Evolutionary conservation across 2,329 filamentous ascomycete species (phyloP), one percentile per base, ranked within the genome.

Genomic region (Penicillium corylophilum): DNA sequence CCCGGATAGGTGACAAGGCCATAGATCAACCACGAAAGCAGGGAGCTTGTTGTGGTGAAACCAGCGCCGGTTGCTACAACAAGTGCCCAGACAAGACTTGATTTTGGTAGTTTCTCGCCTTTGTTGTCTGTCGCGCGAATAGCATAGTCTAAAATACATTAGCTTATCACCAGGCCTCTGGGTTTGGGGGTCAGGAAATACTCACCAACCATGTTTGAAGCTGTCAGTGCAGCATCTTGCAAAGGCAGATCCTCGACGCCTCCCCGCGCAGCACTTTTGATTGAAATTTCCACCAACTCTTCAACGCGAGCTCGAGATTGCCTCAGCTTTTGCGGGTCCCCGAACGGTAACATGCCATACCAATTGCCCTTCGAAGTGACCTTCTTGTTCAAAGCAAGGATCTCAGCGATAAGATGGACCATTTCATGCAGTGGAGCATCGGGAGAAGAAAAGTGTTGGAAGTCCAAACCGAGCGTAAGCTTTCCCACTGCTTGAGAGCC

Each of bases 21-120:
- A 61, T 83, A 84, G 35, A 84, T 62, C 1, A 81, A 70, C 82
- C 82, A 85, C 0, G 80, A 82, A 2, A 85, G 71, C 3, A 85
- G 74, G 0, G 80, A 80, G 3, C 77, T 79, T 0, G 80, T 85
- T 0, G 82, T 85, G 1, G 79, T 83, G 69, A 85, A 85, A 18
- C 83, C 83, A 2, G 82, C 82, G 4, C 73, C 82, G 0, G 77
- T 80, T 6, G 76, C 75, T 3, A 84, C 79, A 2, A 83, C 69
- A 0, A 83, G 68, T 1, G 69, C 66, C 56, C 61, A 61, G 26
- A 78, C 65, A n/a, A 75, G 58, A 46, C 65, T 69, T 3, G 72
- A 65, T 31, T 71, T 65, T 0, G 82, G 79, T 0, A 85, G 66
- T 53, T 81, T 79, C 46, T 82, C 73, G 31, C 82, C 82, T 40